Evolutionary conservation across 345 rosid species (phyloP).

Genomic region (Eucalyptus curtisii): DNA sequence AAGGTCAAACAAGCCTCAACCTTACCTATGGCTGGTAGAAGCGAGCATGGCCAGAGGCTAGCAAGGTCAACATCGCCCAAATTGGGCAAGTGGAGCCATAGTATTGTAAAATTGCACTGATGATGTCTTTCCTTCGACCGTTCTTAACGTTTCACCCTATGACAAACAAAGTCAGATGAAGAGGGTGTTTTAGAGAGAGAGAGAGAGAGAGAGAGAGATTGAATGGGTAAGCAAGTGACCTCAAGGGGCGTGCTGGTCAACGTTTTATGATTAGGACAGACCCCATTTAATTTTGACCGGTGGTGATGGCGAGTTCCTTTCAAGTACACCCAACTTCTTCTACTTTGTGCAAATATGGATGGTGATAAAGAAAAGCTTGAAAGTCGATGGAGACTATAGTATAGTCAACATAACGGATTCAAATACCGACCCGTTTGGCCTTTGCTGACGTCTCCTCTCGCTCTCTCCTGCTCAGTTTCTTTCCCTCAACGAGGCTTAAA

Average conservation of each 20-base stretch:
- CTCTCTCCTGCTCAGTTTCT: background rate
- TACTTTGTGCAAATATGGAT: background rate
- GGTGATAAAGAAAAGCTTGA: background rate
- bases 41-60: accelerated
- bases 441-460: background rate
- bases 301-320: background rate
- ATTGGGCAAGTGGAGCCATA: background rate
- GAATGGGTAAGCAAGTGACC: background rate
- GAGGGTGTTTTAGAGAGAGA: background rate
- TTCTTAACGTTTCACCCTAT: background rate
- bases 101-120: background rate
- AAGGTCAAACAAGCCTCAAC: background rate
- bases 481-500: background rate
- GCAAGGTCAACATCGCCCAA: background rate
- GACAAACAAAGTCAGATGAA: background rate
- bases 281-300: background rate
- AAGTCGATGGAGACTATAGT: background rate
- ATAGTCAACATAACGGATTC: background rate
- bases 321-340: background rate
- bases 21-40: accelerated
- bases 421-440: background rate
- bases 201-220: background rate
- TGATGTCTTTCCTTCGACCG: background rate
- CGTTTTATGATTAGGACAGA: background rate
- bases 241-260: background rate